Evolutionary conservation across 805 yeast genomes (phyloP).

Genomic region (Barnettozyma wickerhamii): DNA sequence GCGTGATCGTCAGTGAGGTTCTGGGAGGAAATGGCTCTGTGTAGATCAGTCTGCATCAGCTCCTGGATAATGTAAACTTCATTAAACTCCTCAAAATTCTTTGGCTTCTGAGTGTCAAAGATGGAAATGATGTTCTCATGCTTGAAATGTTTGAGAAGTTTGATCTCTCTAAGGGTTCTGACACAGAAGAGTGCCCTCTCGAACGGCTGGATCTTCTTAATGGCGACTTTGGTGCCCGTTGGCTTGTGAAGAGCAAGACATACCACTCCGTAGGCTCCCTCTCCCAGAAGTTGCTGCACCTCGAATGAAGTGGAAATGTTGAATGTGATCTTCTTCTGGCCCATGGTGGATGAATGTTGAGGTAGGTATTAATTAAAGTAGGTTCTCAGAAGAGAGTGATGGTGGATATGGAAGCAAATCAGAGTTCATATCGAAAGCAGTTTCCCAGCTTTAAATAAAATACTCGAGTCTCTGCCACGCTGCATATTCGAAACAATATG

Average conservation of each 20-base stretch:
- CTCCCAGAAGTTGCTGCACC: slow-evolving; percentile 81
- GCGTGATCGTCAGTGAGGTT: slow-evolving; percentile 86
- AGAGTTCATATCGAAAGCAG: no score
- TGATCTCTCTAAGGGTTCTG: slow-evolving; percentile 85
- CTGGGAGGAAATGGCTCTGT: slow-evolving; percentile 78
- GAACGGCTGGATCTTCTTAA: slow-evolving; percentile 91
- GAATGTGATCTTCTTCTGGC: slow-evolving; percentile 48
- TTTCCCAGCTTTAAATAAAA: background rate
- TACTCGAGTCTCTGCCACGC: background rate
- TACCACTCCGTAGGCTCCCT: slow-evolving; percentile 95
- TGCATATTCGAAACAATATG: background rate
- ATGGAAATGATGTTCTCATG: slow-evolving; percentile 92
- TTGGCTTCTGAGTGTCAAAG: slow-evolving; percentile 85
- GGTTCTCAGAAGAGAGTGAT: no score
- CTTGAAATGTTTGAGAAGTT: slow-evolving; percentile 81
- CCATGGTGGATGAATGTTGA: slow-evolving; percentile 5
- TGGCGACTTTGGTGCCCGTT: slow-evolving; percentile 85
- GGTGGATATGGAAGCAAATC: no score
- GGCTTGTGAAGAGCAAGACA: slow-evolving; percentile 87
- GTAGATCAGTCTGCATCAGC: slow-evolving; percentile 84
- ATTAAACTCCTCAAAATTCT: slow-evolving; percentile 65
- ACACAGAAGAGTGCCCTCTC: slow-evolving; percentile 85
- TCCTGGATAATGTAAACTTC: slow-evolving; percentile 90
- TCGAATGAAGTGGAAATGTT: slow-evolving; percentile 87
- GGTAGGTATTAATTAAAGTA: no score